Evolutionary conservation across 257 asterid genomes (phyloP).

Genomic region (Ocimum tenuiflorum): DNA sequence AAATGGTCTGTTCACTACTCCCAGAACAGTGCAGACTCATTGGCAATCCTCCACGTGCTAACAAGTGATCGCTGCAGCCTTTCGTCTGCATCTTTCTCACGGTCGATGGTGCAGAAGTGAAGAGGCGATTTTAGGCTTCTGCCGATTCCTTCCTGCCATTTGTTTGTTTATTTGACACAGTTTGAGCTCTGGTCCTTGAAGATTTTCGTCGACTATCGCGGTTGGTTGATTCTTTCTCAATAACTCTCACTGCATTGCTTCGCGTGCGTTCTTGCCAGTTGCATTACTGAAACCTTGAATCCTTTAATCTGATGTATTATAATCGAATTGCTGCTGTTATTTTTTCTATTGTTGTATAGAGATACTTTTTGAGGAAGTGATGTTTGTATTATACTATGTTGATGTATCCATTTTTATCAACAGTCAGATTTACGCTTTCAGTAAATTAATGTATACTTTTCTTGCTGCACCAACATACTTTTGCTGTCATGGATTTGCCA

Average conservation of each 20-base stretch:
- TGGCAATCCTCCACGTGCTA: conserved; percentile 51
- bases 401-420: neutral
- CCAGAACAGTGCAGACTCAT: conserved; percentile 96
- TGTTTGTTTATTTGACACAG: conserved; percentile 11
- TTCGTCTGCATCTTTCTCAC: neutral
- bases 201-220: conserved; percentile 23
- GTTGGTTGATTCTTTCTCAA: conserved; percentile 30
- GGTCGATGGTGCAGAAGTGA: conserved; percentile 1
- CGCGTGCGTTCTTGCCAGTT: conserved; percentile 12
- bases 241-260: conserved; percentile 5
- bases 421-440: neutral
- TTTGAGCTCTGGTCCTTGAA: conserved; percentile 37
- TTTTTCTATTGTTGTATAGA: too few relatives aligned
- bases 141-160: conserved; percentile 2
- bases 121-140: neutral
- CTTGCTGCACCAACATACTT: too few relatives aligned
- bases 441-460: too few relatives aligned
- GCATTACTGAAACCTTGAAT: conserved; percentile 13
- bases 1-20: conserved; percentile 66
- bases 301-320: too few relatives aligned
- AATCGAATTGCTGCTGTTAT: too few relatives aligned
- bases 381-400: too few relatives aligned
- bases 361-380: too few relatives aligned
- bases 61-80: conserved; percentile 32
- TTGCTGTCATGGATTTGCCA: too few relatives aligned